Base-by-base conservation (phyloP, 371 early-diverging fungal species). In the Mortierella sp. region DNA sequence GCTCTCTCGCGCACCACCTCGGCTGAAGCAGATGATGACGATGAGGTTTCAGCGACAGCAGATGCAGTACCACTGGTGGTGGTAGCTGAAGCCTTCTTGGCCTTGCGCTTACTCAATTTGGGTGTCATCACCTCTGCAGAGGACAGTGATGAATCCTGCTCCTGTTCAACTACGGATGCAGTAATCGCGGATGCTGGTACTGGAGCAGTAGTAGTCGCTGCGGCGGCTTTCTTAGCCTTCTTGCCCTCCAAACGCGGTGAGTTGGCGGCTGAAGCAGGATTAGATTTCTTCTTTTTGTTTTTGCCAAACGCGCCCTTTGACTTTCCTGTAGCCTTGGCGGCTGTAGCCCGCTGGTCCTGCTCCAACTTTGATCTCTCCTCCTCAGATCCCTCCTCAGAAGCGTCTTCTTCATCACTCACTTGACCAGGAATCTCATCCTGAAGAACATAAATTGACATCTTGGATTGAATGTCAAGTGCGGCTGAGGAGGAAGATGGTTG, bases 391-490 rank as follows among this genome's bases (percentile, higher is more conserved):
- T 72, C 73, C 52, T 73, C 73, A 1, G 67, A 63, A 16, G 58
- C 45, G 24, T 70, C 60, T 2, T 80, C 81, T 1, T 70, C 70
- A 6, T 75, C 75, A 10, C 66, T 66, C 11, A 66, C 68, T 24
- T 71, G 75, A 26, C 60, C 75, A 63, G 66, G 35, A 30, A 57
- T 57, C 32, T 76, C 83, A 54, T 81, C 73, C 54, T 80, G 62
- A 55, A 81, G 62, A 9, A 81, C 70, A 66, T 76, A 81, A 57
- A 81, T 81, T 28, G 83, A 73, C 77, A 81, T 81, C 58, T 73
- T 76, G 64, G 73, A 72, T 37, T 69, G 66, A 59, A 81, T 64
- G 28, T 67, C 73, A 8, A 68, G 40, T 2, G 58, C 70, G 32
- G 62, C 54, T 6, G 73, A 62, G 2, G 45, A 62, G 3, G 45